Base-by-base conservation (phyloP, 305 asterid genomes). In the Galium porrigens region DNA sequence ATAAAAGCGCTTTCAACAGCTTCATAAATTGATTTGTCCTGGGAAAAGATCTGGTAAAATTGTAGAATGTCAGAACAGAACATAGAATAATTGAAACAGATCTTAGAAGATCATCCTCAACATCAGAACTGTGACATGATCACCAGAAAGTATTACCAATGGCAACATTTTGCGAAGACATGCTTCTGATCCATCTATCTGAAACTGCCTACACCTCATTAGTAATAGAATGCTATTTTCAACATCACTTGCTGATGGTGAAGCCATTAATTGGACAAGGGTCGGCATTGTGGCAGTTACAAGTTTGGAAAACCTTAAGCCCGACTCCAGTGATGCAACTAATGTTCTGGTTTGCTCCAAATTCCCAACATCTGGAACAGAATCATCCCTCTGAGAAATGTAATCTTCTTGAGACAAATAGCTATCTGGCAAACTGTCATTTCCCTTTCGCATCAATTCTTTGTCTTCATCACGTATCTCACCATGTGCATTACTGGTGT, bases 141-240 rank as follows among this genome's bases (percentile, higher is more conserved):
- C 72, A 60, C 42, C 64, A 74, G 64, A 68, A 69, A 73, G 68
- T 74, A 83, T 76, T 91, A 88, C 98, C 98, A 91, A 78, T 68
- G 98, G 98, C 69, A 91, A 83, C 96, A 91, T 91, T 82, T 88
- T 91, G 67, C 94, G 88, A 32, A 91, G 89, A 82, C 94, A 83
- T 70, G 86, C 86, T 79, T 88, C 96, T 52, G 96, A 89, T 61
- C 83, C 95, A 80, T 91, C 96, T 69, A 91, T 83, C 71, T 85
- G 95, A 75, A 91, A 91, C 68, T 91, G 98, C 67, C 86, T 84
- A 75, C 98, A 91, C 78, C 98, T 91, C 98, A 91, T 91, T 74
- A 91, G 86, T 77, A 91, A 74, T 61, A 86, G 88, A 76, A 91
- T 91, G 67, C 96, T 81, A 70, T 85, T 85, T 66, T 91, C 98